Evolutionary conservation across 306 rosid species (phyloP).

Genomic region (Vigna mungo): DNA sequence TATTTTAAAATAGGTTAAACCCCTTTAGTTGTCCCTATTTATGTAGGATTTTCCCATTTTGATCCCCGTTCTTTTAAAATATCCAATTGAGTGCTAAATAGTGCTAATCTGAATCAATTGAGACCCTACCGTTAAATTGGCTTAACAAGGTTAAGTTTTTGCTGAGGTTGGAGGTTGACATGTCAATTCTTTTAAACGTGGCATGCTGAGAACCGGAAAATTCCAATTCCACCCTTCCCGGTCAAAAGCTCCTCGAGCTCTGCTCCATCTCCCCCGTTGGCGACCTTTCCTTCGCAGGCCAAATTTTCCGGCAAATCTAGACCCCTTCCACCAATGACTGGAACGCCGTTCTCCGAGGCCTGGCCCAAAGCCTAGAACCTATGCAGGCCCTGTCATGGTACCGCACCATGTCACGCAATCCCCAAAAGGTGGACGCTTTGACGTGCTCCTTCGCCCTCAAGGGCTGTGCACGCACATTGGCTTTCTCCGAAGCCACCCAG

Average conservation of each 20-base stretch:
- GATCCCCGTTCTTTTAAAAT: too few relatives aligned
- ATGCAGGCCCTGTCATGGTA: conserved; percentile 66
- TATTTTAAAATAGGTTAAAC: too few relatives aligned
- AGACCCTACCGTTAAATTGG: too few relatives aligned
- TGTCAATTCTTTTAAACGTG: too few relatives aligned
- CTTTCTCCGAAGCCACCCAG: conserved; percentile 63
- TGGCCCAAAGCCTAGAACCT: conserved; percentile 77
- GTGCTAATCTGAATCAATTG: too few relatives aligned
- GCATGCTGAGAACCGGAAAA: conserved; percentile 58
- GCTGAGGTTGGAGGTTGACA: too few relatives aligned
- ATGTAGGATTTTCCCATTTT: too few relatives aligned
- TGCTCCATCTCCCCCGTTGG: conserved; percentile 67
- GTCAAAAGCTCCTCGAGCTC: conserved; percentile 74
- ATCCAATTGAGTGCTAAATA: too few relatives aligned
- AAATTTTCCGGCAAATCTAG: conserved; percentile 58
- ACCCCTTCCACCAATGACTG: conserved; percentile 76
- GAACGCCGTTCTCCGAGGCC: conserved; percentile 85
- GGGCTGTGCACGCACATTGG: conserved; percentile 87
- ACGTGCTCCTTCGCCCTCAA: conserved; percentile 82
- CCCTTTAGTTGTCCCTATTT: too few relatives aligned
- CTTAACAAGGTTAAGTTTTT: too few relatives aligned
- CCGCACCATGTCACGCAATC: conserved; percentile 55
- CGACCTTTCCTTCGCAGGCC: conserved; percentile 62
- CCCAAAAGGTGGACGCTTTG: conserved; percentile 68
- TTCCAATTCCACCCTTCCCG: conserved; percentile 68